A percentile compares a stretch with the other conserved stretches of the same genome.
These are phyloP conservation scores for Aleurites moluccanus DNA, from an alignment of 441 rosid species.

Conservation along the genomic window DNA sequence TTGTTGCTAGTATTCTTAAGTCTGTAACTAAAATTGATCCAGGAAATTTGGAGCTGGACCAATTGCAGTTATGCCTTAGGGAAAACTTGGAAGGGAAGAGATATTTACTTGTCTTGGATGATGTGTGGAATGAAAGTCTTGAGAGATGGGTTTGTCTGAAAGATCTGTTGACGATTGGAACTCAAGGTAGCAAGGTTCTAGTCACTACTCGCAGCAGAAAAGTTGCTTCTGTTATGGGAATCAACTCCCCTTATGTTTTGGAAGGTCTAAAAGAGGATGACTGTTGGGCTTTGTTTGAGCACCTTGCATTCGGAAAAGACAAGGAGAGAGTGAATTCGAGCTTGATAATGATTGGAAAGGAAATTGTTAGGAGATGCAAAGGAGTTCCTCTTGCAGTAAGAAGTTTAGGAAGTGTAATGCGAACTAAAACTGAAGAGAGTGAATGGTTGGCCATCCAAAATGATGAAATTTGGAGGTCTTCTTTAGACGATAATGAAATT, in stretches of 20 bases:
- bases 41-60: constrained; percentile 17
- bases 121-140: constrained; percentile 30
- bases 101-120: constrained; percentile 37
- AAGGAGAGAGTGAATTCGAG: background rate
- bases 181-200: constrained; percentile 25
- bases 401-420: constrained; percentile 23
- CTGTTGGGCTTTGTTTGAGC: constrained; percentile 24
- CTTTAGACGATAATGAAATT: constrained; percentile 15
- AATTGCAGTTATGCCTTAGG: constrained; percentile 15
- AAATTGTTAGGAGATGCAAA: constrained; percentile 18
- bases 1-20: constrained; percentile 20
- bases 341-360: constrained; percentile 20
- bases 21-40: background rate
- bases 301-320: constrained; percentile 15
- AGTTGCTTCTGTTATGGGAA: constrained; percentile 22
- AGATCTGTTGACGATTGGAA: constrained; percentile 14
- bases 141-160: constrained; percentile 20
- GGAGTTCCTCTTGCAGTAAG: constrained; percentile 19
- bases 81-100: constrained; percentile 13
- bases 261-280: constrained; percentile 2
- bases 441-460: constrained; percentile 28
- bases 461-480: background rate
- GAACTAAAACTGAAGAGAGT: background rate
- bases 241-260: background rate
- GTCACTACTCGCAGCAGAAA: constrained; percentile 27